Evolutionary conservation across 371 early-diverging fungal genomes (phyloP).

Genomic region (Lichtheimia ornata): DNA sequence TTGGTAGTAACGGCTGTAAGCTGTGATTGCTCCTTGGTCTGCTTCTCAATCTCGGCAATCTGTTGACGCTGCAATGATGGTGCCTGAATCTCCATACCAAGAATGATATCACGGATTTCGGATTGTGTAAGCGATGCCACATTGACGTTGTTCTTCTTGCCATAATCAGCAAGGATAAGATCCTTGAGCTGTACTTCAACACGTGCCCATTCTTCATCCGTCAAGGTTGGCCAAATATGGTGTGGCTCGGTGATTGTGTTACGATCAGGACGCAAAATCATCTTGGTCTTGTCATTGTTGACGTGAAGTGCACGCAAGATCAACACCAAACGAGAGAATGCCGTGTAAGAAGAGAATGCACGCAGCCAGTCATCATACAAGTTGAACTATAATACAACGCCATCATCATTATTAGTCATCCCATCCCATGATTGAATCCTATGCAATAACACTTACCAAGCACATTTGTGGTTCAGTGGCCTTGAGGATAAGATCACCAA

Average conservation of each 20-base stretch:
- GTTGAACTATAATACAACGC: slow-evolving; percentile 56
- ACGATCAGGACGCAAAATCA: slow-evolving; percentile 93
- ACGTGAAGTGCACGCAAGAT: slow-evolving; percentile 96
- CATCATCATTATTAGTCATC: not conserved
- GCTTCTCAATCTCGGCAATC: slow-evolving; percentile 96
- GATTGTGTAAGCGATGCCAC: slow-evolving; percentile 94
- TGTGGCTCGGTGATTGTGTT: slow-evolving; percentile 92
- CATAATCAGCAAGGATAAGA: slow-evolving; percentile 96
- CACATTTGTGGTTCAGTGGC: slow-evolving; percentile 97
- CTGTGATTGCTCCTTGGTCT: slow-evolving; percentile 89
- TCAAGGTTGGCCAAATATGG: slow-evolving; percentile 95
- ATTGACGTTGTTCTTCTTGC: slow-evolving; percentile 98
- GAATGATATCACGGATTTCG: slow-evolving; percentile 98
- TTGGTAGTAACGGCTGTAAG: slow-evolving; percentile 95
- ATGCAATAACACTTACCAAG: slow-evolving; percentile 23
- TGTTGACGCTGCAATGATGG: slow-evolving; percentile 97
- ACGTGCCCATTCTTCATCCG: slow-evolving; percentile 98
- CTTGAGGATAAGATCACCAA: slow-evolving; percentile 96
- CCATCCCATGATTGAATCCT: too few species aligned
- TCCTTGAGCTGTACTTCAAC: slow-evolving; percentile 97
- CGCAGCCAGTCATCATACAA: slow-evolving; percentile 96
- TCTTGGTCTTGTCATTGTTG: slow-evolving; percentile 94
- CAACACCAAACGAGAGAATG: slow-evolving; percentile 96
- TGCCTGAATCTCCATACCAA: slow-evolving; percentile 99
- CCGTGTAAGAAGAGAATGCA: slow-evolving; percentile 94